A percentile compares a stretch with the other conserved stretches of the same genome.
Conservation (phyloP, 2,329 filamentous ascomycete species). For the Botrytis medusae region DNA sequence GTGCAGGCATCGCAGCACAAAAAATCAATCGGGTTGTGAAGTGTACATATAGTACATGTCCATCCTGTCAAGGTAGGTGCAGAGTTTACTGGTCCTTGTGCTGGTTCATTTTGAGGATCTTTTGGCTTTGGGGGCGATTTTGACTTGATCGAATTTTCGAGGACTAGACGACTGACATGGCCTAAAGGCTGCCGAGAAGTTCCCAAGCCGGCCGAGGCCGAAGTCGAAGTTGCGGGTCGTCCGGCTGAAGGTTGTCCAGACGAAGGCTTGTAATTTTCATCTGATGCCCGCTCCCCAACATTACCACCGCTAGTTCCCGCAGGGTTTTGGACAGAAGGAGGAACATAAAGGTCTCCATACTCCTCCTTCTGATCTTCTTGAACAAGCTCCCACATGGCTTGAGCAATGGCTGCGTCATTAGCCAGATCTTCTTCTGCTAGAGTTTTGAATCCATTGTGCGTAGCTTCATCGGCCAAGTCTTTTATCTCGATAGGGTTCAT, state of each 20-base stretch:
- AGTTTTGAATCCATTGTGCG: conserved; percentile 74
- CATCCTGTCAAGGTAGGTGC: conserved; percentile 47
- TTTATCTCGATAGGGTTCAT: conserved; percentile 65
- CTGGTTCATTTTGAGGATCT: conserved; percentile 16
- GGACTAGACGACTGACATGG: conserved; percentile 36
- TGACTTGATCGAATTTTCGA: conserved; percentile 28
- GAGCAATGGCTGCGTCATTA: conserved; percentile 81
- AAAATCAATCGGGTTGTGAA: conserved; percentile 53
- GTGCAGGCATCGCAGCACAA: conserved; percentile 59
- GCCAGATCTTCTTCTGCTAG: conserved; percentile 85
- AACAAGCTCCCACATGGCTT: conserved; percentile 82
- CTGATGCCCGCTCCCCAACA: conserved; percentile 18
- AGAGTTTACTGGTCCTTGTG: conserved; percentile 16
- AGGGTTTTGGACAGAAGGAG: conserved; percentile 37
- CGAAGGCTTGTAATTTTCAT: background rate
- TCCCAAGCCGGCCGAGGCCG: background rate
- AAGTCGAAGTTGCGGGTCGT: conserved; percentile 19
- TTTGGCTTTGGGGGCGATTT: conserved; percentile 25
- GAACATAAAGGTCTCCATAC: conserved; percentile 36
- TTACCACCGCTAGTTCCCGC: conserved; percentile 38
- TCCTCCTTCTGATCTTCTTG: conserved; percentile 63
- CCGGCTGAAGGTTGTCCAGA: conserved; percentile 22
- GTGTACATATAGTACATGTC: conserved; percentile 57
- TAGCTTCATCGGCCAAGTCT: conserved; percentile 62
- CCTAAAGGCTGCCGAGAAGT: conserved; percentile 18